phyloP scores from a whole-genome alignment of 2,329 filamentous ascomycete genomes.

The Claviceps maximensis region DNA sequence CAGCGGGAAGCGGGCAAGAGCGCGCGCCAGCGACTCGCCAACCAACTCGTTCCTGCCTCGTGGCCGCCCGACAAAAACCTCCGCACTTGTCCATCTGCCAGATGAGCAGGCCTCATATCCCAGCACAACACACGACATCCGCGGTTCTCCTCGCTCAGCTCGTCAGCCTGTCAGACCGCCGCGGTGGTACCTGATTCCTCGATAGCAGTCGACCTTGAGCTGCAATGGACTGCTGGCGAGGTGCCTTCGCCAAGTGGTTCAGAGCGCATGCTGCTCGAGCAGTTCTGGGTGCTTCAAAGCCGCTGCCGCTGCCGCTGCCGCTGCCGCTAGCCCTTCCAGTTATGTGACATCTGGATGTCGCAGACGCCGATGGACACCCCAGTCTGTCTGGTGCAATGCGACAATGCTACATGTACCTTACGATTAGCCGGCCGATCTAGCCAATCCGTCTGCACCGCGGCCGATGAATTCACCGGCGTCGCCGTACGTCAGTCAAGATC shows the following conservation, averaged over 20 bases:
- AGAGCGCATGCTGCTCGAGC: too few relatives aligned
- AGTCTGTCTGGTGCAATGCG: not conserved
- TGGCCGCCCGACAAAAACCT: not conserved
- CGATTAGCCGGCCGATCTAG: not conserved
- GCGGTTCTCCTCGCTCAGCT: not conserved
- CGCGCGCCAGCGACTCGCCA: not conserved
- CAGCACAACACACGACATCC: not conserved
- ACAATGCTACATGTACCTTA: too few relatives aligned
- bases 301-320: not conserved
- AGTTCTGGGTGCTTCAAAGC: not conserved
- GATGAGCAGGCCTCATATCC: not conserved
- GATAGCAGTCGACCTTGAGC: not conserved
- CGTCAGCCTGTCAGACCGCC: not conserved
- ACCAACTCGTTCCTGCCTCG: not conserved
- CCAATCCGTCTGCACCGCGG: not conserved
- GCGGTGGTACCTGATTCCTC: not conserved
- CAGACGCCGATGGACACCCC: not conserved
- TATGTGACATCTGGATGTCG: not conserved
- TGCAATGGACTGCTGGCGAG: not conserved
- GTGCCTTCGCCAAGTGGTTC: not conserved
- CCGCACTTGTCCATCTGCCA: not conserved
- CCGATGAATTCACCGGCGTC: not conserved
- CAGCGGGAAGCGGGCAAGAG: slow-evolving; percentile 1
- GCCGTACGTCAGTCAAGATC: not conserved
- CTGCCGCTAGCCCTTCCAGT: not conserved